Percentiles rank a stretch among this genome's conserved stretches.
phyloP scores from a whole-genome alignment of 345 rosid genomes.

The Erucastrum elatum region DNA sequence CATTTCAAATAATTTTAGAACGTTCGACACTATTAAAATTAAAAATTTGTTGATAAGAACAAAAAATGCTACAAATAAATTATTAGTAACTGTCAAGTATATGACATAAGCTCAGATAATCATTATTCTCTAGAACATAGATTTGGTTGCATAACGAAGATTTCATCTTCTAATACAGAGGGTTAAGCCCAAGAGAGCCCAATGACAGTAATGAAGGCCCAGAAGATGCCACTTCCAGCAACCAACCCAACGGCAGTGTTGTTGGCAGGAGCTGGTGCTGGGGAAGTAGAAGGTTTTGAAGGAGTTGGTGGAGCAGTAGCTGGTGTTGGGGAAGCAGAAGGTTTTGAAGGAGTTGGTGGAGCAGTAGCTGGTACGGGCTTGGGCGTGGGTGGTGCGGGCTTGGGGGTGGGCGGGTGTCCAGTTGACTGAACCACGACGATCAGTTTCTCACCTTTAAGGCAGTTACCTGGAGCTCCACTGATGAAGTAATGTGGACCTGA shows the following conservation, averaged over 20 bases:
- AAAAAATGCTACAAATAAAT: neutral
- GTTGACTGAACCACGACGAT: conserved; percentile 46
- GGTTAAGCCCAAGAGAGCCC: conserved; percentile 28
- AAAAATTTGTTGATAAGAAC: neutral
- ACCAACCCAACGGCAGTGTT: conserved; percentile 20
- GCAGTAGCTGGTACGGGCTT: neutral
- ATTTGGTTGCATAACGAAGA: conserved; percentile 3
- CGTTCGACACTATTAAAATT: neutral
- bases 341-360: neutral
- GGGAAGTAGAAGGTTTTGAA: neutral
- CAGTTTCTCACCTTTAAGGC: conserved; percentile 55
- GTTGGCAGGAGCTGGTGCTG: conserved; percentile 25
- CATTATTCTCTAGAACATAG: conserved; percentile 18
- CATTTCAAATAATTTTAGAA: too few relatives aligned
- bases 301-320: conserved; percentile 4
- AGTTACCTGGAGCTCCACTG: conserved; percentile 51
- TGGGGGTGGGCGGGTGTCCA: conserved; percentile 2
- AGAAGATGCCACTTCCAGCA: conserved; percentile 27
- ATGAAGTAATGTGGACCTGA: conserved; percentile 60
- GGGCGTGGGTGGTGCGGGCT: conserved; percentile 1
- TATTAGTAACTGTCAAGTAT: neutral
- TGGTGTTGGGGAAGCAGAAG: too few relatives aligned
- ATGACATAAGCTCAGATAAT: conserved; percentile 13
- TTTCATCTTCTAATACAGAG: neutral
- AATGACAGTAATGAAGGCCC: conserved; percentile 27